Base-by-base conservation (phyloP, 2,329 filamentous ascomycete genomes). In the Pyrenochaeta sp. region DNA sequence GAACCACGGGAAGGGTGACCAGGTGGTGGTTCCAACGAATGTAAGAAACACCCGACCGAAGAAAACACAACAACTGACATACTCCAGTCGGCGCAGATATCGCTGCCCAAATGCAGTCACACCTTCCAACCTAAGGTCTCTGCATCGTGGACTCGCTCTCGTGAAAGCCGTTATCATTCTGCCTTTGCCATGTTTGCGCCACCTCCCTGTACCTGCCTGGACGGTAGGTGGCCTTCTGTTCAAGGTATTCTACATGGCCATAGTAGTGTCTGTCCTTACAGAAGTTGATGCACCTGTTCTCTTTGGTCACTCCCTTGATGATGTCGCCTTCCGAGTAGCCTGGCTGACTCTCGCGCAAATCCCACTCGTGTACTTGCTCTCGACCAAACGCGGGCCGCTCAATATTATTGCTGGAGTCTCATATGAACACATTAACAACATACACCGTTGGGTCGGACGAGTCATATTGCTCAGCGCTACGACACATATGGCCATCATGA, bases 261-360 rank as follows among this genome's bases (percentile, higher is more conserved):
- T 58, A 2, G 51, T 66, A 6, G 15, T 48, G 2, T 46, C 54
- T 3, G 47, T 69, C 1, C 55, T 72, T 3, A 44, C 67, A 2
- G 58, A 58, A 13, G 68, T 74, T 2, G 61, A 69, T 51, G 67
- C 69, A 3, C 70, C 72, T 2, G 37, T 48, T 2, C 57, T 66
- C 0, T 69, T 68, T 1, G 28, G 45, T 13, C 67, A 72, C 30
- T 74, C 69, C 44, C n/a, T 62, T 25, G 72, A 73, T 46, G 68
- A 74, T 52, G 61, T 74, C 15, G 69, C 68, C 7, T 73, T 73
- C 37, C 67, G 72, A 24, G 71, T 69, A 4, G 72, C 69, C 10
- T 74, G 72, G 72, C 52, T 72, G 22, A 69, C 71, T 2, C 34
- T 74, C 2, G 64, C 66, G 2, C 72, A 74, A 43, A 56, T 74